Percentiles rank a stretch among this genome's conserved stretches.
phyloP scores from a whole-genome alignment of 306 rosid species.

The Erythrophleum fordii region DNA sequence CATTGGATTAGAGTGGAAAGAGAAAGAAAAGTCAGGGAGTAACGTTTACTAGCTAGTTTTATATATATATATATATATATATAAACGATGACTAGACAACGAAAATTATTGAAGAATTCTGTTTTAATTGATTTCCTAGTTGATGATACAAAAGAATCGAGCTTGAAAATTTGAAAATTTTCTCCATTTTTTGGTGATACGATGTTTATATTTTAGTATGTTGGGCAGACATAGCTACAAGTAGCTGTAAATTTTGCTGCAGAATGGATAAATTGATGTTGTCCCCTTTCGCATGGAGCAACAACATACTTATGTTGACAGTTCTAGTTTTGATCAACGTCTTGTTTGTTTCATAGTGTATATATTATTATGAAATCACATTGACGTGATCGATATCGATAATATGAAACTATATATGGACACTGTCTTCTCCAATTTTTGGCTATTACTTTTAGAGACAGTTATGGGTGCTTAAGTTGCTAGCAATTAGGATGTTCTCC shows the following conservation, averaged over 20 bases:
- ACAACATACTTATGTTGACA: not conserved
- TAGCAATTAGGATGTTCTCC: too few species aligned
- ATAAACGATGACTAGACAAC: not conserved
- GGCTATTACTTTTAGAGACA: too few species aligned
- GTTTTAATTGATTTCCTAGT: not conserved
- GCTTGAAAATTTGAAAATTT: not conserved
- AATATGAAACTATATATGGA: too few species aligned
- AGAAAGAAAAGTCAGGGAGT: slow-evolving; percentile 43
- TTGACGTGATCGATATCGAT: not conserved
- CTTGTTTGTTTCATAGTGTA: not conserved
- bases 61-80: not conserved
- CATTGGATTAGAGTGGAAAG: slow-evolving; percentile 64
- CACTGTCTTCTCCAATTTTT: too few species aligned
- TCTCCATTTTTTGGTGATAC: not conserved
- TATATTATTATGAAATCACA: not conserved
- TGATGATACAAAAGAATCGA: not conserved
- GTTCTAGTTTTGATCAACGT: not conserved
- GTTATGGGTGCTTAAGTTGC: too few species aligned
- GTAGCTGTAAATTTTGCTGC: not conserved
- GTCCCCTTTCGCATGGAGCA: too few species aligned
- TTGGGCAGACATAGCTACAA: not conserved
- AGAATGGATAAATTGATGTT: not conserved
- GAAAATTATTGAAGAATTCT: not conserved
- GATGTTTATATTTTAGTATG: not conserved
- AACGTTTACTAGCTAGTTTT: not conserved